Evolutionary conservation across 805 yeast genomes (phyloP), one percentile per base, ranked within the genome.

Genomic region (Cyberlindnera amylophila): DNA sequence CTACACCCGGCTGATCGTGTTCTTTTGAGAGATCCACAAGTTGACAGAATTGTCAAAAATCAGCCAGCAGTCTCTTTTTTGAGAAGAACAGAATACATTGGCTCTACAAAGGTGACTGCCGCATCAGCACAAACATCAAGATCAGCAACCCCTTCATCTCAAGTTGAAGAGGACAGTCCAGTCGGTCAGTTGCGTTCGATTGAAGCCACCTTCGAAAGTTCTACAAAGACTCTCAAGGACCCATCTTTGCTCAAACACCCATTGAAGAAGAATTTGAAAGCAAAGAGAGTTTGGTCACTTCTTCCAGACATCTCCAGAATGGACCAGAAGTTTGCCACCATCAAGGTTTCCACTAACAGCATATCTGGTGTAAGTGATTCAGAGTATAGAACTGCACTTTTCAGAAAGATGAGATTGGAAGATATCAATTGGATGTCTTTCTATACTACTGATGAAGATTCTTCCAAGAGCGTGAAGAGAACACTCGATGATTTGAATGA

Each of bases 21-120:
- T 9, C 70, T 91, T 38, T 71, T 93, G 41, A 77, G 88, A 58
- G 96, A 89, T 59, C 96, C 96, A 18, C 78, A 81, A 34, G 57
- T 61, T 32, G 71, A 62, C 29, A 59, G 57, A 40, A 38, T 57
- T 6, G 56, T 58, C 6, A 66, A 61, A 52, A 59, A 61, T 13
- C 71, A 67, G 38, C 66, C 72, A 16, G 67, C 68, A 34, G 72
- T 86, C 12, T 74, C 86, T n/a, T 90, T 91, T 65, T 72, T 91
- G 60, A 81, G 97, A 68, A 81, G 98, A 67, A 91, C 99, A 0
- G 98, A 93, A 60, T 91, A 91, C 61, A 84, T 88, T 28, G 55
- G 51, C 2, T 47, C 55, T 14, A 39, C 15, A 2, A 44, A 43
- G 29, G 15, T 26, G 19, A 16, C n/a, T 19, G 15, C 14, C 2